phyloP scores from a whole-genome alignment of 2,329 filamentous ascomycete species.

The Verticillium tricorpus region DNA sequence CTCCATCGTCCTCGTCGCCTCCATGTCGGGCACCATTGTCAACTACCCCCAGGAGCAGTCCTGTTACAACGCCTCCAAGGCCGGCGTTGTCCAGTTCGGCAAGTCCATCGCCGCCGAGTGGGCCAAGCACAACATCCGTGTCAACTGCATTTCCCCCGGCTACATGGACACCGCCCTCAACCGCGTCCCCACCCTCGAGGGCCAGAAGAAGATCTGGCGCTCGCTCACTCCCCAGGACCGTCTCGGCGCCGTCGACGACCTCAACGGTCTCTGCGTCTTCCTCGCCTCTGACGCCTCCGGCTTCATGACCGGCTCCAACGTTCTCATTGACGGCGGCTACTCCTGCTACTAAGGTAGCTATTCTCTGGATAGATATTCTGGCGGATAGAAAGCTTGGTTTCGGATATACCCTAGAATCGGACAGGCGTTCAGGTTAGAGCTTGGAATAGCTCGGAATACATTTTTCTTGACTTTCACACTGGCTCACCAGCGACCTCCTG shows the following conservation, averaged over 20 bases:
- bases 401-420: neutral
- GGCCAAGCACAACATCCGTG: constrained; percentile 75
- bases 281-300: constrained; percentile 66
- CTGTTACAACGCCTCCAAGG: constrained; percentile 82
- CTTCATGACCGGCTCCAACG: constrained; percentile 76
- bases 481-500: no score
- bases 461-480: neutral
- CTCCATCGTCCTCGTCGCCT: constrained; percentile 70
- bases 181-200: constrained; percentile 71
- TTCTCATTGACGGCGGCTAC: constrained; percentile 68
- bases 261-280: constrained; percentile 75
- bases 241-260: constrained; percentile 67
- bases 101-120: constrained; percentile 81
- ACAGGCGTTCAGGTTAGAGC: neutral
- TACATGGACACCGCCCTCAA: constrained; percentile 86
- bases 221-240: constrained; percentile 69
- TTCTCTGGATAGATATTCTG: neutral
- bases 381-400: neutral
- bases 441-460: neutral
- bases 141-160: constrained; percentile 80
- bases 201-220: constrained; percentile 79
- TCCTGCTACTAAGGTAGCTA: constrained; percentile 47
- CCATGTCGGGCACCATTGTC: constrained; percentile 79
- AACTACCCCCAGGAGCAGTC: constrained; percentile 83
- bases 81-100: constrained; percentile 71